Conservation (phyloP, 78 protist genomes). For the Dictyostelium intermedium region DNA sequence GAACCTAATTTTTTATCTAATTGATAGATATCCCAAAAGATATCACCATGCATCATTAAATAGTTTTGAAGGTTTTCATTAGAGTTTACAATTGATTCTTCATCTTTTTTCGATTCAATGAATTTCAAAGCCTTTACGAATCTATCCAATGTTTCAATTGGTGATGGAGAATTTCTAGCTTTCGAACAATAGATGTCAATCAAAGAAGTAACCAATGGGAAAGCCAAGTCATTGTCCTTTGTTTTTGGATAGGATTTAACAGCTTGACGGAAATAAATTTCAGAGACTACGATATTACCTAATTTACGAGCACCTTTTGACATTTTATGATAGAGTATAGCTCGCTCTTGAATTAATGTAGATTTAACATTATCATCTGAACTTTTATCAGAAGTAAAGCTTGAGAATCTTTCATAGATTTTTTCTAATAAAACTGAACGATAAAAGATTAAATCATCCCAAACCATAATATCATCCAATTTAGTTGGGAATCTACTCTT, state of each 20-base stretch:
- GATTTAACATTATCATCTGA: constrained; percentile 13
- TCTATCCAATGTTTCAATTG: constrained; percentile 59
- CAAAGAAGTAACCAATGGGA: constrained; percentile 71
- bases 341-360: constrained; percentile 57
- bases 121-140: constrained; percentile 80
- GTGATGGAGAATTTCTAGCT: constrained; percentile 32
- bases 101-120: constrained; percentile 63
- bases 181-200: constrained; percentile 77
- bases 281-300: constrained; percentile 72
- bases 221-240: constrained; percentile 71
- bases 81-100: constrained; percentile 28
- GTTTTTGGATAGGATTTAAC: constrained; percentile 78
- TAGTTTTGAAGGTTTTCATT: constrained; percentile 27
- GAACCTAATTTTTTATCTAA: constrained; percentile 51
- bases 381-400: not conserved
- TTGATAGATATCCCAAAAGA: constrained; percentile 65
- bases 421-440: constrained; percentile 74
- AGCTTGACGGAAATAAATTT: constrained; percentile 68
- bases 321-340: constrained; percentile 76
- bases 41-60: constrained; percentile 68
- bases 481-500: constrained; percentile 47
- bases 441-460: constrained; percentile 78
- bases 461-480: constrained; percentile 66
- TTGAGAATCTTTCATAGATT: constrained; percentile 63
- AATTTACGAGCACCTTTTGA: constrained; percentile 78